phyloP scores from a whole-genome alignment of 2,329 filamentous ascomycete species.

The Purpureocillium lavendulum region DNA sequence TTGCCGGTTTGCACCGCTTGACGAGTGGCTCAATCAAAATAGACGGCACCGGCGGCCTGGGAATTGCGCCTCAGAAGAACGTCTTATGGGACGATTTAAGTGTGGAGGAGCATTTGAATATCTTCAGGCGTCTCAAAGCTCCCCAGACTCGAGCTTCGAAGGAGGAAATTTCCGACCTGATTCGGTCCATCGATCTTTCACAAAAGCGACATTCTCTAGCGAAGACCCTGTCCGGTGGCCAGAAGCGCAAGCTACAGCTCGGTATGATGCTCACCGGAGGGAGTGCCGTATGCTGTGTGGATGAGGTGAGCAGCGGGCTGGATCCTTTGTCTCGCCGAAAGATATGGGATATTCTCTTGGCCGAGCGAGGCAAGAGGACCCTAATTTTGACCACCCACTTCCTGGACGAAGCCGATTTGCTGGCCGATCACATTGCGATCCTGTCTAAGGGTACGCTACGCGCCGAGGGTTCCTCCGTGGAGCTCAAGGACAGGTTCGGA shows the following conservation, averaged over 20 bases:
- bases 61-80: constrained; percentile 87
- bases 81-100: constrained; percentile 87
- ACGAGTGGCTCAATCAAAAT: constrained; percentile 71
- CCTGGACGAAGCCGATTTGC: constrained; percentile 82
- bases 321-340: constrained; percentile 81
- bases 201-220: constrained; percentile 65
- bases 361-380: constrained; percentile 72
- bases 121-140: constrained; percentile 78
- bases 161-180: constrained; percentile 52
- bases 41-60: constrained; percentile 69
- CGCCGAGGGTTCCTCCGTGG: constrained; percentile 75
- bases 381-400: constrained; percentile 90
- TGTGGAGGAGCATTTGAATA: constrained; percentile 72
- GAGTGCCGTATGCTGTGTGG: constrained; percentile 79
- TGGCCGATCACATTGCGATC: constrained; percentile 83
- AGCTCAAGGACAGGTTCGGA: constrained; percentile 73
- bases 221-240: constrained; percentile 77
- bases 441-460: constrained; percentile 77
- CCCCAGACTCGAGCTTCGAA: constrained; percentile 45
- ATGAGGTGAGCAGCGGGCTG: constrained; percentile 83
- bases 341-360: constrained; percentile 88
- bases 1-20: constrained; percentile 72
- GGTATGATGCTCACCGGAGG: constrained; percentile 95
- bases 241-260: constrained; percentile 86
- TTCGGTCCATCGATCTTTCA: constrained; percentile 64